Evolutionary conservation across 2,329 filamentous ascomycete genomes (phyloP), one percentile per base, ranked within the genome.

Genomic region (Talaromyces amestolkiae): DNA sequence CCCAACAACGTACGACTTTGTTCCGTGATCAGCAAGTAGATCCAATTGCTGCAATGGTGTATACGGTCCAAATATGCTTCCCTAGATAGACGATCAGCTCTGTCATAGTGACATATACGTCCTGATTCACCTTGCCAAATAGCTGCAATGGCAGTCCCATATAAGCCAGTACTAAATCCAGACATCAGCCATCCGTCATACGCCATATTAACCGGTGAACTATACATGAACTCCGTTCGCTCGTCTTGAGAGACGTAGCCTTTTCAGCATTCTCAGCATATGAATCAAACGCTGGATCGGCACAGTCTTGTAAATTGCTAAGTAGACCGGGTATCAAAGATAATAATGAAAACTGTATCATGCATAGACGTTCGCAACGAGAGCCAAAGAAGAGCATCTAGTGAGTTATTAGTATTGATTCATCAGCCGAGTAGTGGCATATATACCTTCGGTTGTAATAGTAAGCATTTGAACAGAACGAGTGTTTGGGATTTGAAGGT

Each of bases 341-440:
- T 71, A 99, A 90, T 54, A 99, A 86, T 51, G 94, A 95, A 81
- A 98, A 99, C 78, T 99, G 95, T 80, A 97, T 93, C 91, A 98
- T 96, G 85, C 95, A 99, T 70, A 99, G 82, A 69, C 91, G 87
- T 78, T 99, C 95, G 78, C 95, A 98, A 72, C 93, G 89, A n/a
- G 94, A 93, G 68, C 95, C 93, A 73, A 98, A 99, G 81, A 99
- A 98, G 63, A 99, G 88, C 91, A 98, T 98, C 93, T 97, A 71
- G 0, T 33, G 19, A n/a, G 4, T 51, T 31, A 24, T 63, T 10
- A 63, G 59, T 37, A 19, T 33, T 58, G 45, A 27, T 7, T 35
- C 31, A 10, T 4, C 15, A n/a, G 41, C 53, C n/a, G 27, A 2
- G 35, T 3, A 41, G 33, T 17, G 33, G 4, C 17, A 65, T 56